Evolutionary conservation across 192 early-diverging fungal genomes (phyloP), one percentile per base, ranked within the genome.

Genomic region (Coemansia sp.): DNA sequence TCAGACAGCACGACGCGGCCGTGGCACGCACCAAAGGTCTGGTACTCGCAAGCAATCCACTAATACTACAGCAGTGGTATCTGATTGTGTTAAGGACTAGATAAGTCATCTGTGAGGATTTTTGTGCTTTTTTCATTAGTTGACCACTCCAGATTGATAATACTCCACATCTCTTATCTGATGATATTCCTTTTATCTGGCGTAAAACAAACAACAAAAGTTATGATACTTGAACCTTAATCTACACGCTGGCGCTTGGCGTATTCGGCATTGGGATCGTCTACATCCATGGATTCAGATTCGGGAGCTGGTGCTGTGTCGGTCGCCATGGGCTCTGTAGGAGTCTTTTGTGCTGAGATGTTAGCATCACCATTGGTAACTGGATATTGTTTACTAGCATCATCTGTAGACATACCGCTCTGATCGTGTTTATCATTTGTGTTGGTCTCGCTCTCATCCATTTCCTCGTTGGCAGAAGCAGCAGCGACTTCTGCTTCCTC

Each of bases 191-290:
- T 56, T 1, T 10, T 25, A 16, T 56, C 30, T 56, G 23, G 27
- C 1, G 26, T 19, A 31, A n/a, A 51, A 41, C 47, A 60, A 25
- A 64, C 22, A 48, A 16, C 3, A 44, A 44, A 44, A 16, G 14
- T 44, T 1, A 16, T 16, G 10, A 16, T 44, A 16, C 16, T 44
- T 16, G 38, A 28, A 18, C 19, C 26, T 26, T 54, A 67, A 24
- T 68, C 65, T 25, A 54, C 60, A 27, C 65, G 65, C 27, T 58
- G 65, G 23, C 65, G 65, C 30, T 68, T 68, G 5, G 49, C 59
- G 16, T 61, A 28, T 41, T 61, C 59, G 50, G 52, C 65, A n/a
- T 68, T 58, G 38, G 57, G 52, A 21, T 60, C 56, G 53, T 68
- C 65, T 10, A 68, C 31, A 48, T 68, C 65, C 65, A 68, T 68